Base-by-base conservation (phyloP, 208 protist genomes). In the Acanthamoeba royreba region DNA sequence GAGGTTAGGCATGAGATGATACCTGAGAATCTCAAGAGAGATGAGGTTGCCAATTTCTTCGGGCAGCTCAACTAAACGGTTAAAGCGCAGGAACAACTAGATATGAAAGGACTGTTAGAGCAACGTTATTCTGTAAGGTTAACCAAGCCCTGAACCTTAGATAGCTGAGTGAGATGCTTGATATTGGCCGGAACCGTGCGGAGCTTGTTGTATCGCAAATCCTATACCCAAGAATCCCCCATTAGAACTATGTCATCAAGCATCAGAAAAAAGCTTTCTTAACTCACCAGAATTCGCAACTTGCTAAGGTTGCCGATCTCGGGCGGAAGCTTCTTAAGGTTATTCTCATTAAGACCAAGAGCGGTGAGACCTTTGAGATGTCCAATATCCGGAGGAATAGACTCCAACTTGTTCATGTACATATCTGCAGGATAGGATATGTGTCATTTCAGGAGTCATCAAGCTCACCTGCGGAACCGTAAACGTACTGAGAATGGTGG, bases 331-430 rank as follows among this genome's bases (percentile, higher is more conserved):
- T 47, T 81, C 38, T 46, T 40, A 17, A 81, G 69, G 69, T 81
- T 81, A 38, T 81, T 81, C 28, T 81, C 69, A 38, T 81, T 81
- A 17, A 81, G 69, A 38, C 69, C 69, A 8, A 81, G 69, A 5
- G 69, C 69, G 9, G 31, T 81, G 38, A 81, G 40, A 13, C 40
- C 40, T 22, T 46, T 81, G 13, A 81, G 69, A 11, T 81, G 31
- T 11, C 69, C 69, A 22, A 81, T 81, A 11, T 81, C 69, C 40
- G 69, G 69, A 15, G 69, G 69, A 13, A 81, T 47, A 11, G 40
- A 81, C 69, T 81, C 69, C 13, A 81, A n/a, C 38, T 46, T 40
- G 69, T 81, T 81, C 69, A 81, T 81, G 69, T 81, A 81, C 38
- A 81, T 5, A n/a, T 81, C 55, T 66, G 55, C n/a, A n/a, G n/a